Conservation (phyloP, 2,329 filamentous ascomycete species). For the Epichloe elymi region DNA sequence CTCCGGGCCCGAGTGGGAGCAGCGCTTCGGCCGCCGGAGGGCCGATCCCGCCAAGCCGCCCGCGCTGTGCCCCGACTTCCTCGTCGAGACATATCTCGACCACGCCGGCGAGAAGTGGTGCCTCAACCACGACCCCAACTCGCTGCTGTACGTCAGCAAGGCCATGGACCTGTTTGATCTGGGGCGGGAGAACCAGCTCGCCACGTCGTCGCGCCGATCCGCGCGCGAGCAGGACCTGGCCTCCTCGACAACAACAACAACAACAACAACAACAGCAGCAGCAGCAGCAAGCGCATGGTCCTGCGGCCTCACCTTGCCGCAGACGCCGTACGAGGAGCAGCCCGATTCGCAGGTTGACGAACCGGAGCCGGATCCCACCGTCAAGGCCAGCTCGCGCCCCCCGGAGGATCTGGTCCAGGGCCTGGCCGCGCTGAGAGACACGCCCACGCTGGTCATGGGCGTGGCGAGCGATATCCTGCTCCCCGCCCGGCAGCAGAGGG, state of each 20-base stretch:
- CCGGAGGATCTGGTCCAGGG: constrained; percentile 72
- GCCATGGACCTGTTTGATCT: constrained; percentile 98
- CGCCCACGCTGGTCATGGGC: constrained; percentile 77
- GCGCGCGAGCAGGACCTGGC: constrained; percentile 46
- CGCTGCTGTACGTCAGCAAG: constrained; percentile 89
- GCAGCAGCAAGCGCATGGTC: constrained; percentile 7
- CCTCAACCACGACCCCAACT: constrained; percentile 91
- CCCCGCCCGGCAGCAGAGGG: constrained; percentile 93
- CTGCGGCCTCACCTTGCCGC: constrained; percentile 75
- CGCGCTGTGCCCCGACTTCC: constrained; percentile 89
- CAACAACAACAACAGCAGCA: background rate
- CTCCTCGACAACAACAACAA: constrained; percentile 27
- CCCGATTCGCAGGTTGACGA: constrained; percentile 32
- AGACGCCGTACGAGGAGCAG: constrained; percentile 77
- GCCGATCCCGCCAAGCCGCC: constrained; percentile 79
- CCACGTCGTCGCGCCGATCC: constrained; percentile 47
- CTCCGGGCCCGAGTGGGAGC: constrained; percentile 94
- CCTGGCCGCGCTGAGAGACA: constrained; percentile 56
- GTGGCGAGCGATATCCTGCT: constrained; percentile 95
- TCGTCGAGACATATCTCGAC: constrained; percentile 96
- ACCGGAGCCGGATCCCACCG: constrained; percentile 6
- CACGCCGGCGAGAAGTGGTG: constrained; percentile 98
- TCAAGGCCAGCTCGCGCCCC: constrained; percentile 30
- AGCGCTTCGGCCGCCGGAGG: constrained; percentile 75
- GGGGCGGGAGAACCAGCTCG: constrained; percentile 54